A percentile compares a stretch with the other conserved stretches of the same genome.
These are phyloP conservation scores for Claviceps sp. DNA, from an alignment of 2,329 filamentous ascomycete species.

Conservation along the genomic window DNA sequence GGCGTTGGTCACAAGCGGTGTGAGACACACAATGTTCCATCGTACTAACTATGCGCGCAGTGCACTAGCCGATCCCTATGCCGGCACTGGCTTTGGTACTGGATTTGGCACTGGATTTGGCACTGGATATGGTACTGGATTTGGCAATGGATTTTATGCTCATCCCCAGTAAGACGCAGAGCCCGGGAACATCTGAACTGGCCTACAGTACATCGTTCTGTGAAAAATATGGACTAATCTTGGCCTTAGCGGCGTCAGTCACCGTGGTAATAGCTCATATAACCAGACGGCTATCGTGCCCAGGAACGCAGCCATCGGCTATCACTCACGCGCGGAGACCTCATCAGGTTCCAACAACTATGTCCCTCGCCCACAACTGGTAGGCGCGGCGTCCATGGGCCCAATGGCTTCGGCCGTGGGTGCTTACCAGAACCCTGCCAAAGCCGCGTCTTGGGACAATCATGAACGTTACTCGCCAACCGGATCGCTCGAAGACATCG, in stretches of 20 bases:
- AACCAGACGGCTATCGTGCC: conserved; percentile 11
- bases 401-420: conserved; percentile 14
- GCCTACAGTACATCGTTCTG: not conserved
- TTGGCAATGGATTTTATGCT: conserved; percentile 18
- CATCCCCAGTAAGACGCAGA: conserved; percentile 24
- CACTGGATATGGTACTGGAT: no score
- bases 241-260: conserved; percentile 27
- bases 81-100: conserved; percentile 20
- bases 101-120: no score
- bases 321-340: conserved; percentile 25
- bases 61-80: conserved; percentile 18
- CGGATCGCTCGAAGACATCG: conserved; percentile 45
- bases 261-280: conserved; percentile 21
- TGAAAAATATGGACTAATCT: conserved; percentile 18
- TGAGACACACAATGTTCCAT: conserved; percentile 10
- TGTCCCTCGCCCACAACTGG: conserved; percentile 28
- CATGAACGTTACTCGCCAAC: conserved; percentile 41
- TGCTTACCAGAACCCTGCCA: conserved; percentile 25
- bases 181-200: not conserved
- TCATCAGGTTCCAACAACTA: conserved; percentile 25
- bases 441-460: conserved; percentile 19
- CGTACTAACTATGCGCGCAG: conserved; percentile 11
- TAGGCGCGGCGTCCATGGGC: conserved; percentile 20
- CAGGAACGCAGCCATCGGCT: conserved; percentile 16
- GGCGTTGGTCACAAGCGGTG: conserved; percentile 8